These are phyloP conservation scores for Lantana camara DNA, from an alignment of 257 asterid species.

Conservation along the genomic window DNA sequence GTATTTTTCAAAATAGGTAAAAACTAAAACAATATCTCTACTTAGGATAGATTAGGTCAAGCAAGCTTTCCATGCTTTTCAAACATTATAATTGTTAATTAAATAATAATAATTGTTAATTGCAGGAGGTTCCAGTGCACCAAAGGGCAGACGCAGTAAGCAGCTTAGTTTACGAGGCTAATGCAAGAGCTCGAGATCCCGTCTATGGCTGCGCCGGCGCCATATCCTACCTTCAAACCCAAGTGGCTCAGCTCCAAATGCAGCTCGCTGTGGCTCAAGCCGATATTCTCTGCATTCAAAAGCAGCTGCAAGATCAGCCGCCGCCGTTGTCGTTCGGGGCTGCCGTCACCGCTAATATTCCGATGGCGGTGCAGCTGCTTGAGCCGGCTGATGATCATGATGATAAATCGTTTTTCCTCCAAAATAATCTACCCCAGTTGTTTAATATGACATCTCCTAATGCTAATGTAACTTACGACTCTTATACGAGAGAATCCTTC, in stretches of 20 bases:
- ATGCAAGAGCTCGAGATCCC: slow-evolving; percentile 49
- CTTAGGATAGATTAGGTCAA: no score
- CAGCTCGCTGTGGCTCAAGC: slow-evolving; percentile 58
- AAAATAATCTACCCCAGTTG: slow-evolving; percentile 36
- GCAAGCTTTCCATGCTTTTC: no score
- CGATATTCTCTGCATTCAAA: slow-evolving; percentile 57
- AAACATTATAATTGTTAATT: no score
- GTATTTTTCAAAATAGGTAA: no score
- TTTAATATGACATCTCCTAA: slow-evolving; percentile 23
- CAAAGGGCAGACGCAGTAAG: slow-evolving; percentile 54
- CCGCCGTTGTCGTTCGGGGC: not conserved
- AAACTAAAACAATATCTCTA: no score
- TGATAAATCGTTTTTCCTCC: slow-evolving; percentile 37
- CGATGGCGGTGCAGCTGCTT: slow-evolving; percentile 1
- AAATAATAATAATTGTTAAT: no score
- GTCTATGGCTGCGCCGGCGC: slow-evolving; percentile 62
- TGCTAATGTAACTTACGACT: slow-evolving; percentile 36
- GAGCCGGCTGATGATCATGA: slow-evolving; percentile 6
- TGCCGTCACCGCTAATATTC: no score
- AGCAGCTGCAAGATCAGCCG: slow-evolving; percentile 37
- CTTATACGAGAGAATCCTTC: slow-evolving; percentile 47
- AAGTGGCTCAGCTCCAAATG: slow-evolving; percentile 61
- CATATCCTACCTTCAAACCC: slow-evolving; percentile 51
- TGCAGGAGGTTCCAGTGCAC: slow-evolving; percentile 53
- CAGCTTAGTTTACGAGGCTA: slow-evolving; percentile 64